Percentiles rank a stretch among this genome's conserved stretches.
Conservation (phyloP, 345 rosid genomes). For the Acer negundo region DNA sequence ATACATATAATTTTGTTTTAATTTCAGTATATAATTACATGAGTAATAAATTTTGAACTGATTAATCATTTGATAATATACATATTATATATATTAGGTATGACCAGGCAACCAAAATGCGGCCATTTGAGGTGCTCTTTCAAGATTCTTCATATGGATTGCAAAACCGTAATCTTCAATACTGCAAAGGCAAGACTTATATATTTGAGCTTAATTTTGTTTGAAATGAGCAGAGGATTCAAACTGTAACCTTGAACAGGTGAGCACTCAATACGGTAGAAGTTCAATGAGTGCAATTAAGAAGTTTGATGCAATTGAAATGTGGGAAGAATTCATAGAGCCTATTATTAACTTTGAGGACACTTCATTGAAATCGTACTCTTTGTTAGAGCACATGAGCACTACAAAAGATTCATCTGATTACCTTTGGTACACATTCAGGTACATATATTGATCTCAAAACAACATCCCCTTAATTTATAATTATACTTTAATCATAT, state of each 20-base stretch:
- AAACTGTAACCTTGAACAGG: neutral
- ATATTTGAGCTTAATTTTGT: neutral
- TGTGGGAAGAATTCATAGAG: constrained; percentile 20
- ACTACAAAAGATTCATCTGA: constrained; percentile 13
- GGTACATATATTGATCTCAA: constrained; percentile 2
- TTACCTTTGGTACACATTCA: constrained; percentile 20
- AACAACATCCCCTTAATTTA: no score
- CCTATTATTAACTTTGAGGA: neutral
- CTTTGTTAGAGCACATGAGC: constrained; percentile 9
- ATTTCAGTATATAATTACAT: no score
- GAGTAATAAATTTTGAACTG: no score
- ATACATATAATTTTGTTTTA: neutral
- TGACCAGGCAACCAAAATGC: constrained; percentile 52
- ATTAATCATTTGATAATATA: neutral
- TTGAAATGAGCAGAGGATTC: neutral
- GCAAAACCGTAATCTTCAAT: constrained; percentile 47
- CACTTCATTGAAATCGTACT: neutral
- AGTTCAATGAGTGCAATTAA: constrained; percentile 19
- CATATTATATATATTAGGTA: constrained; percentile 25
- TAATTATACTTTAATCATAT: no score
- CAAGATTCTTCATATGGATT: constrained; percentile 33
- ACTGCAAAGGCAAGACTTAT: constrained; percentile 46
- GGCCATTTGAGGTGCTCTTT: constrained; percentile 44
- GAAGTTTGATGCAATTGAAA: constrained; percentile 12
- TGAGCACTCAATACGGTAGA: constrained; percentile 21